Base-by-base conservation (phyloP, 2,329 filamentous ascomycete genomes). In the Lasiodiplodia theobromae region DNA sequence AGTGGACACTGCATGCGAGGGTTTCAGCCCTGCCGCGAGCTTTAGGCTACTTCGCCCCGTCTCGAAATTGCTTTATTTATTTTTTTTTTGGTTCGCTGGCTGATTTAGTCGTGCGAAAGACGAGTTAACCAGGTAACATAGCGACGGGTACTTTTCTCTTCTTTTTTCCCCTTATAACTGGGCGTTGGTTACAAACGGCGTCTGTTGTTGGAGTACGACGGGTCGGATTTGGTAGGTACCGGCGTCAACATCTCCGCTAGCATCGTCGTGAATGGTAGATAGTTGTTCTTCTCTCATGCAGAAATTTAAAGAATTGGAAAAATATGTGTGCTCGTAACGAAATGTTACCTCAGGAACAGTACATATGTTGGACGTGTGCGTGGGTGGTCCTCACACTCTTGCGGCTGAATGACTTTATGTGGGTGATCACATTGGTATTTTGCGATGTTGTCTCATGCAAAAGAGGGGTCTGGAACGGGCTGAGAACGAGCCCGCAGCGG, bases 211-310 rank as follows among this genome's bases (percentile, higher is more conserved):
- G 23, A 21, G 60, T 25, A n/a, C 18, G 47, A 38, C 47, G 11
- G 47, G 31, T 12, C 21, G 44, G n/a, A 53, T 51, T 31, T 49
- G 40, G 21, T 14, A 38, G 28, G n/a, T 52, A 38, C 21, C n/a
- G 47, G 31, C 28, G 60, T 31, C 47, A 49, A 37, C 14, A 64
- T 64, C 47, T 64, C 58, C 58, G 31, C 60, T 64, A 47, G 47
- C 60, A 52, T 52, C 51, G 44, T 52, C 23, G 44, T 64, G 60
- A 49, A 52, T 23, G 60, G 60, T 64, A 64, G 60, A 64, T 52
- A 64, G 44, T 34, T n/a, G 10, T n/a, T 52, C 25, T 25, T 52
- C n/a, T 62, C 49, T 7, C 7, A 21, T 5, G 11, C 47, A 64
- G 60, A 47, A 64, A 52, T 64, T 23, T 21, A 25, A n/a, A 28